Evolutionary conservation across 2,329 filamentous ascomycete genomes (phyloP).

Genomic region (Dactylellina sp.): DNA sequence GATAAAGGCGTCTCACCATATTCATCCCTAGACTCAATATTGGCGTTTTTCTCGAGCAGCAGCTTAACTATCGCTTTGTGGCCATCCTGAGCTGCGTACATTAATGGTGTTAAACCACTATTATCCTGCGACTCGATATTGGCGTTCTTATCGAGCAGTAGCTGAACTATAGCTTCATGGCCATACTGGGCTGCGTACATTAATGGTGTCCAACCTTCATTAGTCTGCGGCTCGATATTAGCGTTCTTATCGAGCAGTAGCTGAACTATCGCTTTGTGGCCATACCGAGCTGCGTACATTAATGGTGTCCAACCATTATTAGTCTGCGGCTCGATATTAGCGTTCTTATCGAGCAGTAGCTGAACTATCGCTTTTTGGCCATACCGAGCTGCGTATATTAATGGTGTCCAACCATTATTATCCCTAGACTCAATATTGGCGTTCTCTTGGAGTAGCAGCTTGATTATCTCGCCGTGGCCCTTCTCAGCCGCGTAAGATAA

Average conservation of each 20-base stretch:
- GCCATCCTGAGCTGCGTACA: not conserved
- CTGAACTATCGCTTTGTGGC: not conserved
- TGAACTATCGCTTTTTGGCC: slow-evolving; percentile 53
- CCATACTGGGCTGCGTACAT: slow-evolving; percentile 58
- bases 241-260: not conserved
- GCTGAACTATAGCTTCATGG: slow-evolving; percentile 42
- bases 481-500: slow-evolving; percentile 1
- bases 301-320: not conserved
- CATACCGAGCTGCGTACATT: not conserved
- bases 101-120: not conserved
- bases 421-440: slow-evolving; percentile 44
- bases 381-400: slow-evolving; percentile 58
- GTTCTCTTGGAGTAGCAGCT: slow-evolving; percentile 46
- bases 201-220: slow-evolving; percentile 58
- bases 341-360: slow-evolving; percentile 31
- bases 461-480: not conserved
- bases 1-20: not conserved
- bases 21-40: slow-evolving; percentile 1
- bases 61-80: not conserved
- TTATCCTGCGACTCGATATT: not conserved
- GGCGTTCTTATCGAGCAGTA: slow-evolving; percentile 31
- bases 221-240: slow-evolving; percentile 11
- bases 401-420: slow-evolving; percentile 57
- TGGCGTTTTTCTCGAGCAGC: not conserved
- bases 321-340: not conserved